Base-by-base conservation (phyloP, 202 grass and related monocot species). In the Carex arenaria region DNA sequence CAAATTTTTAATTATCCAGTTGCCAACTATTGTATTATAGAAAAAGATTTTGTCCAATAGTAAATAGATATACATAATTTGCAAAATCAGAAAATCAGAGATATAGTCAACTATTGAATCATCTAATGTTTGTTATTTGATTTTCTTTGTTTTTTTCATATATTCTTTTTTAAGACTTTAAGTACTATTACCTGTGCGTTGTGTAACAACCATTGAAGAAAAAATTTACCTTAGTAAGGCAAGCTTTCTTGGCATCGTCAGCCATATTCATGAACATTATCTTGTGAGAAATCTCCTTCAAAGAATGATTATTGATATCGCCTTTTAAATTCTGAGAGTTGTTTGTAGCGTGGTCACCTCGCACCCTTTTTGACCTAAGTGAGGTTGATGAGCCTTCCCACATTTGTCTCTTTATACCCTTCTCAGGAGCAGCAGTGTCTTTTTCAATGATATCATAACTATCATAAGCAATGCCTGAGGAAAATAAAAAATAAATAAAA, bases 231-330 rank as follows among this genome's bases (percentile, higher is more conserved):
- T 94, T 84, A 70, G 88, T 89, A 78, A 97, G 90, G 51, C 78
- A 81, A 72, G 75, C 55, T 85, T 92, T 97, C 83, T 97, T 97
- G 65, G 72, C 71, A 84, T 97, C 90, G 61, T 97, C 88, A 19
- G 90, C 88, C 85, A 94, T 94, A 84, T 94, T 92, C 94, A 97
- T 97, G 69, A 97, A 88, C 92, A 97, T 94, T 79, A 97, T 85
- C 72, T 54, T 86, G 72, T 82, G 88, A 57, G 22, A 88, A 90
- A 63, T 64, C 28, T 45, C 49, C 20, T 72, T 80, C 60, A 45
- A 45, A 69, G 18, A 61, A 80, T 61, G 7, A 7, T 19, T 69
- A 49, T 72, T 86, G 30, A 55, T 72, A 61, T 86, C 76, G 55
- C 32, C 83, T 89, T 80, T 60, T 60, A 67, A 83, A 53, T 87